A percentile compares a stretch with the other conserved stretches of the same genome.
phyloP scores from a whole-genome alignment of 2,329 filamentous ascomycete genomes.

The Zymoseptoria tritici region DNA sequence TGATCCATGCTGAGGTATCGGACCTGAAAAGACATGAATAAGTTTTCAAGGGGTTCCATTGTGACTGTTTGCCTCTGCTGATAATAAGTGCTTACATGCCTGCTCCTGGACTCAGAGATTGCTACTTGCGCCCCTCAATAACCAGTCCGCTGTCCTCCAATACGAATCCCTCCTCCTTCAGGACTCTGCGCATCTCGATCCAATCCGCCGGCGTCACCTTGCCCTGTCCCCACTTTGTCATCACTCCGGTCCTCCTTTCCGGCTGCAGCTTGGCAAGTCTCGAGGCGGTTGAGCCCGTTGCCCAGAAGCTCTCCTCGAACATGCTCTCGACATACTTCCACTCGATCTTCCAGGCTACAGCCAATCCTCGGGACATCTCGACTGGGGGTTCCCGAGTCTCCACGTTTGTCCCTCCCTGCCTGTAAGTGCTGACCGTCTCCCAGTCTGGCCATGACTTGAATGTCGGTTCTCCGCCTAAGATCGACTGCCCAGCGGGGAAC shows the following conservation, averaged over 20 bases:
- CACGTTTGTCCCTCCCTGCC: background rate
- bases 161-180: too few relatives aligned
- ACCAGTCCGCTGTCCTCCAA: too few relatives aligned
- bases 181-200: too few relatives aligned
- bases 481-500: too few relatives aligned
- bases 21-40: too few relatives aligned
- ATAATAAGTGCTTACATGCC: too few relatives aligned
- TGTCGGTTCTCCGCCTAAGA: background rate
- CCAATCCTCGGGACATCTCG: background rate
- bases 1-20: too few relatives aligned
- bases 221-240: background rate
- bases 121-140: too few relatives aligned
- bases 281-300: background rate
- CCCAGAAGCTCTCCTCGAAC: background rate
- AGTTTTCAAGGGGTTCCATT: too few relatives aligned
- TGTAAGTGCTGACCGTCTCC: background rate
- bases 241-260: background rate
- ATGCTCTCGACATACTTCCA: background rate
- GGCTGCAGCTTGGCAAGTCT: background rate
- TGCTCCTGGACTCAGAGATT: too few relatives aligned
- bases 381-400: background rate
- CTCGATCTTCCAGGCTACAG: background rate
- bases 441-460: background rate
- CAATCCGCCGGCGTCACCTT: too few relatives aligned
- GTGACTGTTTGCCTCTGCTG: too few relatives aligned